Conservation (phyloP, 169 alveolate genomes). For the Plasmodium sp. region DNA sequence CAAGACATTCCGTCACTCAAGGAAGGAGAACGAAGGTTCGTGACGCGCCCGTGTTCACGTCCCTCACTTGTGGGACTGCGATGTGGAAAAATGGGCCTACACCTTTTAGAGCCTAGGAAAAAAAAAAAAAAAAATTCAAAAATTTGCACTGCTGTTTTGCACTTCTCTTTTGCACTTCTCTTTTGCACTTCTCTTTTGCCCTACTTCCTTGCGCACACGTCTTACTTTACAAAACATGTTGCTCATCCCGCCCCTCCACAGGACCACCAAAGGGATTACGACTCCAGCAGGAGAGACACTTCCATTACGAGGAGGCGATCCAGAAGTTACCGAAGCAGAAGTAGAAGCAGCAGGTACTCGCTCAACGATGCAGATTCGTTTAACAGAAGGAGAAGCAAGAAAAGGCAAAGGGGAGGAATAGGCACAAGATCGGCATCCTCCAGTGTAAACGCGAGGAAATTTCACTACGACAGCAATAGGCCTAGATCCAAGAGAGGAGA, state of each 20-base stretch:
- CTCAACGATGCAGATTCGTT: neutral
- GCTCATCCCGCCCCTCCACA: neutral
- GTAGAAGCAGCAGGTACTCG: constrained; percentile 19
- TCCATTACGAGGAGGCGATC: constrained; percentile 23
- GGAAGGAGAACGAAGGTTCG: constrained; percentile 34
- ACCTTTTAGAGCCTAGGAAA: neutral
- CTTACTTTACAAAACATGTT: neutral
- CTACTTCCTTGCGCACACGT: neutral
- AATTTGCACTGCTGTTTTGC: neutral
- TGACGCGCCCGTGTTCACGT: neutral
- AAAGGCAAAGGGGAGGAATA: constrained; percentile 24
- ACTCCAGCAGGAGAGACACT: neutral
- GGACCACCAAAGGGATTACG: constrained; percentile 17
- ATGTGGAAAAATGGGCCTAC: neutral
- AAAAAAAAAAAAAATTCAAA: no score
- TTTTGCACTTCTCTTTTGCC: neutral
- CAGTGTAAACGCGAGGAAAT: constrained; percentile 7
- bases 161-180: neutral
- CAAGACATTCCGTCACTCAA: constrained; percentile 15
- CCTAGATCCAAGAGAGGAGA: constrained; percentile 3
- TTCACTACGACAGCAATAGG: constrained; percentile 27
- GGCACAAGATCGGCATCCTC: constrained; percentile 37
- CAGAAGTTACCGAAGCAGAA: constrained; percentile 11
- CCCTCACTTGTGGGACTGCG: neutral
- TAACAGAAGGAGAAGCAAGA: constrained; percentile 6